Conservation (phyloP, 2,329 filamentous ascomycete genomes). For the Fusarium drepaniforme region DNA sequence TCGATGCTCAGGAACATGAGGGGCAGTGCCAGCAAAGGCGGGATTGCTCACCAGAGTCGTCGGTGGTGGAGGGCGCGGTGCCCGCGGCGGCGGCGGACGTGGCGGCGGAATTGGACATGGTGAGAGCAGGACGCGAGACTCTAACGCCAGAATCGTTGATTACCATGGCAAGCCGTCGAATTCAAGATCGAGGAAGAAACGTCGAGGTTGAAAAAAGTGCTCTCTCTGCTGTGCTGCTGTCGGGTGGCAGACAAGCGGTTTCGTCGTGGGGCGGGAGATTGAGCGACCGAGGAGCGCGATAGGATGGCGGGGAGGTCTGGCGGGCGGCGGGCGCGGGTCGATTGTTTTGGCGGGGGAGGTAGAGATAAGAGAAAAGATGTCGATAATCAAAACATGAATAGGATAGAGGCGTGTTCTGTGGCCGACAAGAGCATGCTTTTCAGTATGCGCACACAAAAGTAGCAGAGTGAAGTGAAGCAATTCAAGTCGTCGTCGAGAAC, state of each 20-base stretch:
- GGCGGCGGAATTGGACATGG: conserved; percentile 53
- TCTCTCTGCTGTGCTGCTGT: conserved; percentile 22
- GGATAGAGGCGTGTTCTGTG: conserved; percentile 41
- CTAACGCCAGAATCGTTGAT: conserved; percentile 55
- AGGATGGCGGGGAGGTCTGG: conserved; percentile 41
- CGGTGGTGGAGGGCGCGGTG: conserved; percentile 45
- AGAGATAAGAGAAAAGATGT: conserved; percentile 25
- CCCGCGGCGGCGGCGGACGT: conserved; percentile 46
- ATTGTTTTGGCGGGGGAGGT: conserved; percentile 39
- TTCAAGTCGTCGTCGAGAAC: conserved; percentile 45
- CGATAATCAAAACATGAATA: conserved; percentile 36
- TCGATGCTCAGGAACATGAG: conserved; percentile 47
- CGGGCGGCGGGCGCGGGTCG: conserved; percentile 37
- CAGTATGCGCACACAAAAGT: conserved; percentile 23
- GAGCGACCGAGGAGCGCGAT: conserved; percentile 36
- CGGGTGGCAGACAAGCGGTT: conserved; percentile 16
- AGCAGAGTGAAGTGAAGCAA: conserved; percentile 44
- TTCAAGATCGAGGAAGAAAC: conserved; percentile 19
- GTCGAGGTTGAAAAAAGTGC: neutral
- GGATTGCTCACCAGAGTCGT: conserved; percentile 57
- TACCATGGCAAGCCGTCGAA: conserved; percentile 49
- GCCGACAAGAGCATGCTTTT: conserved; percentile 47
- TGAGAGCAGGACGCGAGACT: conserved; percentile 51
- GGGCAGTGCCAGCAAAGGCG: conserved; percentile 47
- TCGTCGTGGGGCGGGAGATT: conserved; percentile 44